These are phyloP conservation scores for Rhynchosporium secalis DNA, from an alignment of 2,329 filamentous ascomycete species.

Conservation along the genomic window DNA sequence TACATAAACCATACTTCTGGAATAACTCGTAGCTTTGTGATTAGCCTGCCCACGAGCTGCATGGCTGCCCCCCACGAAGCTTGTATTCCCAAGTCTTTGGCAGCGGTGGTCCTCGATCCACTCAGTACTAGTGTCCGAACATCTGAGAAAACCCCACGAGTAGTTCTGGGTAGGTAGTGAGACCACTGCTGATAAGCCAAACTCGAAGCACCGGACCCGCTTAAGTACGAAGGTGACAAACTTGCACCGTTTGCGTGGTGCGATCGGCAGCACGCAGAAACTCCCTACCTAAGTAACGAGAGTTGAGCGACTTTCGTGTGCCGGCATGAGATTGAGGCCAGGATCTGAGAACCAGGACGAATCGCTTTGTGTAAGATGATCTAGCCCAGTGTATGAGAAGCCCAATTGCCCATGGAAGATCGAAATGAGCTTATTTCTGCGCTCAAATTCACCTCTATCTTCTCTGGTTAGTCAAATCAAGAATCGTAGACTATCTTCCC, in stretches of 20 bases:
- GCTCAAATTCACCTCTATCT: constrained; percentile 7
- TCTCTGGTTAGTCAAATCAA: constrained; percentile 2
- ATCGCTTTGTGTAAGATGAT: constrained; percentile 7
- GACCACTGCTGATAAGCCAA: constrained; percentile 16
- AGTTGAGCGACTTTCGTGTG: constrained; percentile 6
- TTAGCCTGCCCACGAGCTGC: constrained; percentile 17
- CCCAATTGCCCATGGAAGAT: not conserved
- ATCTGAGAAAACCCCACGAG: not conserved
- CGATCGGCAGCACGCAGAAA: constrained; percentile 5
- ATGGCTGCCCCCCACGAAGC: constrained; percentile 23
- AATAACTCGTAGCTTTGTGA: constrained; percentile 8
- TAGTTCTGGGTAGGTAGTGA: not conserved
- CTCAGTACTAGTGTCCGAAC: not conserved
- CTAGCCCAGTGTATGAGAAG: not conserved
- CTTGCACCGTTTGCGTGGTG: not conserved
- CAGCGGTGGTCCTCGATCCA: constrained; percentile 21
- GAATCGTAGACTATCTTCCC: constrained; percentile 2
- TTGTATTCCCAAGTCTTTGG: constrained; percentile 24
- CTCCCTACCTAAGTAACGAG: not conserved
- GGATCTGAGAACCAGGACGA: constrained; percentile 5
- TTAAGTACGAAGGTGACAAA: constrained; percentile 1
- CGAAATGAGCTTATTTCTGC: constrained; percentile 6
- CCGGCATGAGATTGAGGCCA: not conserved
- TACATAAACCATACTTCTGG: constrained; percentile 2
- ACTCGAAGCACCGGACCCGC: constrained; percentile 12